Percentiles rank a stretch among this genome's conserved stretches.
These are phyloP conservation scores for Apophysomyces variabilis DNA, from an alignment of 371 early-diverging fungal species.

Conservation along the genomic window DNA sequence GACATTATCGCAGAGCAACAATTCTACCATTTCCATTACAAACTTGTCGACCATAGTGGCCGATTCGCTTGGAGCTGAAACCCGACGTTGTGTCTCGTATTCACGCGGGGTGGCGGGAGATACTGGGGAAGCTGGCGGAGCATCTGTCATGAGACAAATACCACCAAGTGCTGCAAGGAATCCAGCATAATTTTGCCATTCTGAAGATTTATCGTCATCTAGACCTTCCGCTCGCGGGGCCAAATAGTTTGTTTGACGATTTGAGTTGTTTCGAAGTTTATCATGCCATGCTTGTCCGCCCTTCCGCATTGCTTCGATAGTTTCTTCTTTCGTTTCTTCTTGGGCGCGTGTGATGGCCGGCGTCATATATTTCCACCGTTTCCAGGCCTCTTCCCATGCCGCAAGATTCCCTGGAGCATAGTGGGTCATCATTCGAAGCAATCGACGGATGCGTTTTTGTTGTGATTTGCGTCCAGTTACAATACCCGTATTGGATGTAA, in stretches of 20 bases:
- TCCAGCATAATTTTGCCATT: slow-evolving; percentile 72
- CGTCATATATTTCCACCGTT: slow-evolving; percentile 66
- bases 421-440: slow-evolving; percentile 63
- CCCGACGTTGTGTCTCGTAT: slow-evolving; percentile 30
- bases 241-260: slow-evolving; percentile 12
- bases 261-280: slow-evolving; percentile 37
- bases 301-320: slow-evolving; percentile 3
- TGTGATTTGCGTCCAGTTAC: slow-evolving; percentile 69
- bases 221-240: slow-evolving; percentile 22
- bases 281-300: slow-evolving; percentile 44
- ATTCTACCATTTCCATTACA: slow-evolving; percentile 79
- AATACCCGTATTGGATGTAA: slow-evolving; percentile 47
- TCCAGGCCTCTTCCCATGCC: slow-evolving; percentile 85
- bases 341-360: slow-evolving; percentile 53
- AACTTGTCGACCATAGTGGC: slow-evolving; percentile 77
- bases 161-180: slow-evolving; percentile 72
- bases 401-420: slow-evolving; percentile 77
- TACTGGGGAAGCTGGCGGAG: slow-evolving; percentile 33
- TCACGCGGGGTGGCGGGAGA: slow-evolving; percentile 34
- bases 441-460: slow-evolving; percentile 74
- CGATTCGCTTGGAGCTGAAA: slow-evolving; percentile 51
- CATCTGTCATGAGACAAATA: slow-evolving; percentile 58
- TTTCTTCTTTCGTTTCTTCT: slow-evolving; percentile 39
- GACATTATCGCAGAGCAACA: slow-evolving; percentile 79
- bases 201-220: slow-evolving; percentile 51